Conservation (phyloP, 306 rosid species). For the Hippophae tibetana region DNA sequence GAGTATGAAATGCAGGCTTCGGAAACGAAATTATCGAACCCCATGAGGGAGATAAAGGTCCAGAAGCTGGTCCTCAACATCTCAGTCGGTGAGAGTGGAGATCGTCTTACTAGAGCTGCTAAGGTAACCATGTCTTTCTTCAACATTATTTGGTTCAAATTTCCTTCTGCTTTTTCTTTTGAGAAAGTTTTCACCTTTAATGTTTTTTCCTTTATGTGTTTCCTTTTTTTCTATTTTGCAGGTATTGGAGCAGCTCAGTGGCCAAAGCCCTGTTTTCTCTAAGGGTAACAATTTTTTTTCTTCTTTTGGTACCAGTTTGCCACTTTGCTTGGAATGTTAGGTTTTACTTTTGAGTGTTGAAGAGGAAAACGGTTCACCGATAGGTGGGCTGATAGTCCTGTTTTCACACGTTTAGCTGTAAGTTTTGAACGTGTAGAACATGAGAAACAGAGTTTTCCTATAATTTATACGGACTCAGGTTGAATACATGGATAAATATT, state of each 20-base stretch:
- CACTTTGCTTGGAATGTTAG: too few species aligned
- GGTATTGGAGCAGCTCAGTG: constrained; percentile 77
- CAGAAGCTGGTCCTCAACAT: constrained; percentile 77
- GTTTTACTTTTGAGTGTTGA: too few species aligned
- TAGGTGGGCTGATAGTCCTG: too few species aligned
- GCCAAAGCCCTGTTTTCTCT: constrained; percentile 70
- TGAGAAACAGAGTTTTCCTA: too few species aligned
- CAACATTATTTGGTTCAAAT: too few species aligned
- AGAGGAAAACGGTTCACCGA: too few species aligned
- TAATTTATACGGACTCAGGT: too few species aligned
- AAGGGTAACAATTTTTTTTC: constrained; percentile 13
- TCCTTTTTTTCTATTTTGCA: constrained; percentile 6
- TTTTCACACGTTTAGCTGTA: too few species aligned
- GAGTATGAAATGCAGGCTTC: constrained; percentile 32
- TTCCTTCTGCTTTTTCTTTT: too few species aligned
- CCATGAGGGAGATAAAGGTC: constrained; percentile 76
- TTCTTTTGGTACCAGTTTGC: too few species aligned
- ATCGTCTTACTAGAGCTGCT: constrained; percentile 74
- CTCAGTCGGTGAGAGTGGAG: constrained; percentile 83
- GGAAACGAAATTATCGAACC: constrained; percentile 62
- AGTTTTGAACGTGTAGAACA: too few species aligned
- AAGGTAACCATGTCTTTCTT: constrained; percentile 28
- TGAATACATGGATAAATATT: too few species aligned
- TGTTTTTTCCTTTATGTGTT: background rate
- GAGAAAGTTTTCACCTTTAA: background rate